Base-by-base conservation (phyloP, 805 yeast genomes). In the Spathaspora hagerdaliae region DNA sequence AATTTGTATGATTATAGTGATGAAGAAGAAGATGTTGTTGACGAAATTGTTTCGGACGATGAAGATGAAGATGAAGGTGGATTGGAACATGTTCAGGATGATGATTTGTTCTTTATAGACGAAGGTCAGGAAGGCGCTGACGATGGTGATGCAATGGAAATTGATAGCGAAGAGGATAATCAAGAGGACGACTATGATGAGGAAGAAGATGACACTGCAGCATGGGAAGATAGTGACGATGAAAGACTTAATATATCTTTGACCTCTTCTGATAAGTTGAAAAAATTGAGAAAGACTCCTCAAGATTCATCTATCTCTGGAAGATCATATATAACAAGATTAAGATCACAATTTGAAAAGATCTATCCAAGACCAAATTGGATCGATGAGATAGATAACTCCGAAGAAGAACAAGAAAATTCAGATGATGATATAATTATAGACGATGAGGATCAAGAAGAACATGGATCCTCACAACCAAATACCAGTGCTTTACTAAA, bases 141-240 rank as follows among this genome's bases (percentile, higher is more conserved):
- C 47, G 71, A 62, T n/a, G 60, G 57, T 1, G 74, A 64, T 14
- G 58, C 46, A 12, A 57, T 56, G 38, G 65, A 51, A 7, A 65
- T 54, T 9, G 58, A 56, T 7, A 55, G 54, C 9, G 60, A 54
- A 2, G 66, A 63, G 4, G 67, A 50, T 36, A 51, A 51, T 14
- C 64, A 54, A 11, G 57, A 55, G 7, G 67, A 58, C 4, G 59
- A 59, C 40, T 60, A 57, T 24, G 36, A 35, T 4, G 51, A 48
- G 10, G 54, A 51, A 13, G 65, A 60, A 6, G 65, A 60, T 12
- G 57, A 51, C 31, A n/a, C n/a, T 19, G 24, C 24, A 3, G 78
- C 74, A 15, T 94, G 99, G 99, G 63, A 63, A 12, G 99, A 94
- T 66, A 84, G 95, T 47, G 98, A 91, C 57, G 99, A 94, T 62